Evolutionary conservation across 2,329 filamentous ascomycete species (phyloP).

Genomic region (Talaromyces sp.): DNA sequence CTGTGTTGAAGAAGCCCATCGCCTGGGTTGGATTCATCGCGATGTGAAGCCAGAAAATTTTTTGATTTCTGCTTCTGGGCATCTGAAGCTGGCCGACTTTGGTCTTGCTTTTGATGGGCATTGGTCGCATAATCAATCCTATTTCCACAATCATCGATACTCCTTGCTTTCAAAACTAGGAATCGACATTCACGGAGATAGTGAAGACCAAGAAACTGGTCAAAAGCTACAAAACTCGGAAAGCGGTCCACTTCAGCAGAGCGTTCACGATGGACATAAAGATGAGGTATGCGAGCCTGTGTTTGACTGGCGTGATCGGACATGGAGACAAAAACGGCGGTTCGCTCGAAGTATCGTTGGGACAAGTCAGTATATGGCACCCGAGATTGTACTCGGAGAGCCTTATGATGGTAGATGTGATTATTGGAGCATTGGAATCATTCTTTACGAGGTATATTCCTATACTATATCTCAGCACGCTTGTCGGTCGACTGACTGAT

Average conservation of each 20-base stretch:
- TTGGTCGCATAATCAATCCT: conserved; percentile 86
- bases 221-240: conserved; percentile 31
- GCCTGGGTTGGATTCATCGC: conserved; percentile 84
- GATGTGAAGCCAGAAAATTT: conserved; percentile 99
- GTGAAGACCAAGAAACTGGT: conserved; percentile 62
- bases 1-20: conserved; percentile 88
- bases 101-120: conserved; percentile 92
- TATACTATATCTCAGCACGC: background rate
- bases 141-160: conserved; percentile 80
- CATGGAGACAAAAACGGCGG: conserved; percentile 59
- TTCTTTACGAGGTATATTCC: conserved; percentile 71
- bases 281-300: conserved; percentile 48
- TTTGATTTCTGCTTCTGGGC: conserved; percentile 79
- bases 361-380: conserved; percentile 97
- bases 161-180: conserved; percentile 72
- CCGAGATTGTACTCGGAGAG: conserved; percentile 80
- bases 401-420: conserved; percentile 90
- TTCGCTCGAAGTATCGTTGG: conserved; percentile 84
- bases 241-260: conserved; percentile 7
- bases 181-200: conserved; percentile 70
- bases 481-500: background rate
- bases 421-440: conserved; percentile 95
- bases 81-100: conserved; percentile 95
- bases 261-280: conserved; percentile 22
- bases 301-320: conserved; percentile 65